Percentiles rank a stretch among this genome's conserved stretches.
phyloP scores from a whole-genome alignment of 768 basidiomycete species.

The Boletus patriciae region DNA sequence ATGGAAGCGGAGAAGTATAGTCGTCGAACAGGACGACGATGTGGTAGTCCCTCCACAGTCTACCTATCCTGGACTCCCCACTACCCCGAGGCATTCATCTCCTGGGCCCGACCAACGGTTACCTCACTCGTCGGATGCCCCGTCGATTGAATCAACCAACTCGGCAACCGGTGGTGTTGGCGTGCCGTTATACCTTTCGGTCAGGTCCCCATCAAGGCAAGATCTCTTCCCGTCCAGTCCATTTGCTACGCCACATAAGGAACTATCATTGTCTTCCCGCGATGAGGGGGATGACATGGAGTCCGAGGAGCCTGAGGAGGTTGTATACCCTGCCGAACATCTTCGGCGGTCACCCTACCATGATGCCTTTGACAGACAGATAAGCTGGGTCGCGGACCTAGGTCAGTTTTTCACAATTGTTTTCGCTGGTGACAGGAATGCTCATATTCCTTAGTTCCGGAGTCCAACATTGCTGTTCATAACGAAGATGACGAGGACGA shows the following conservation, averaged over 20 bases:
- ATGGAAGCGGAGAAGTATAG: constrained; percentile 57
- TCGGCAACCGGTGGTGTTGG: constrained; percentile 42
- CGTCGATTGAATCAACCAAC: constrained; percentile 47
- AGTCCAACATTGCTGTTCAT: constrained; percentile 64
- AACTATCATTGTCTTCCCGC: constrained; percentile 47
- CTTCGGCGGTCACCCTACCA: constrained; percentile 52
- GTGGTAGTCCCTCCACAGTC: constrained; percentile 41
- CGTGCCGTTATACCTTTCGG: constrained; percentile 50
- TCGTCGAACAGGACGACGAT: constrained; percentile 73
- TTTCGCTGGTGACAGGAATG: constrained; percentile 5
- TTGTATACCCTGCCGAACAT: constrained; percentile 61
- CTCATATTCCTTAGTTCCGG: constrained; percentile 45
- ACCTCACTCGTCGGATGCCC: constrained; percentile 53
- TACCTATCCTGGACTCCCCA: constrained; percentile 41
- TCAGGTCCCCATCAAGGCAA: constrained; percentile 49
- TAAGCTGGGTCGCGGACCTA: constrained; percentile 77
- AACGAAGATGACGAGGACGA: constrained; percentile 50
- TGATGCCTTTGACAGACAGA: constrained; percentile 51
- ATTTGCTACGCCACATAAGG: constrained; percentile 69
- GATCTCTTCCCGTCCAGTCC: constrained; percentile 69
- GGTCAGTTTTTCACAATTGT: constrained; percentile 43
- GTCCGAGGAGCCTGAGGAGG: constrained; percentile 51
- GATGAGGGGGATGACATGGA: constrained; percentile 55
- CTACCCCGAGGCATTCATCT: constrained; percentile 43
- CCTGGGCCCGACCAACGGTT: constrained; percentile 35